A percentile compares a stretch with the other conserved stretches of the same genome.
phyloP scores from a whole-genome alignment of 352 stramenopile species.

The Pythium biforme region DNA sequence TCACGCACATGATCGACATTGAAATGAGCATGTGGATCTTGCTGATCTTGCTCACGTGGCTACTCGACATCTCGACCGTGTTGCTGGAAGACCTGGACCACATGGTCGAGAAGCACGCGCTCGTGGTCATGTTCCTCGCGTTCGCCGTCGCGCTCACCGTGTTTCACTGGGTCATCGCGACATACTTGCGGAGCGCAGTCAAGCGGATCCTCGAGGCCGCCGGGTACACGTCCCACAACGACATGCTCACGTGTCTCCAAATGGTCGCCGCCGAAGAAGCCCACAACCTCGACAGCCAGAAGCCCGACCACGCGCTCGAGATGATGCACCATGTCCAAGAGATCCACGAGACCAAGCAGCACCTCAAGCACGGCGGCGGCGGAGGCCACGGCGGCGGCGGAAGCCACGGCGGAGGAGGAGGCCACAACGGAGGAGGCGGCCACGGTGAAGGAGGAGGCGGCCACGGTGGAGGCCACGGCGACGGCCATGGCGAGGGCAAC shows the following conservation, averaged over 20 bases:
- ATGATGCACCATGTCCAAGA: slow-evolving; percentile 24
- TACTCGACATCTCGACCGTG: no score
- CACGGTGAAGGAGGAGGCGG: not conserved
- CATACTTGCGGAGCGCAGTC: slow-evolving; percentile 8
- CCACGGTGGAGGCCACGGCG: not conserved
- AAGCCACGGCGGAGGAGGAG: not conserved
- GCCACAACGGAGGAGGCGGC: not conserved
- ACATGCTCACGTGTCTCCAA: slow-evolving; percentile 15
- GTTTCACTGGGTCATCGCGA: slow-evolving; percentile 9
- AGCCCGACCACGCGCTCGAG: slow-evolving; percentile 14
- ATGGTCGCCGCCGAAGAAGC: slow-evolving; percentile 13
- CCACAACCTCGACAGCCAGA: slow-evolving; percentile 3
- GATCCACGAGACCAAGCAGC: slow-evolving; percentile 10
- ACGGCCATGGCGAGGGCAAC: slow-evolving; percentile 7
- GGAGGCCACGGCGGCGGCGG: not conserved
- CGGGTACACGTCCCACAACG: slow-evolving; percentile 10
- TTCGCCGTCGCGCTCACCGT: slow-evolving; percentile 15
- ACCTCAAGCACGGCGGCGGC: not conserved
- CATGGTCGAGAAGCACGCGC: no score
- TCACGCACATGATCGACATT: no score
- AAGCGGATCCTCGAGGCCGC: slow-evolving; percentile 9
- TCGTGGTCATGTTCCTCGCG: no score
- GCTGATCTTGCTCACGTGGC: no score
- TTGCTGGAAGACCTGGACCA: no score
- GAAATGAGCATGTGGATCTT: no score